Evolutionary conservation across 768 basidiomycete species (phyloP), one percentile per base, ranked within the genome.

Genomic region (Peribolospora kevripleyi): DNA sequence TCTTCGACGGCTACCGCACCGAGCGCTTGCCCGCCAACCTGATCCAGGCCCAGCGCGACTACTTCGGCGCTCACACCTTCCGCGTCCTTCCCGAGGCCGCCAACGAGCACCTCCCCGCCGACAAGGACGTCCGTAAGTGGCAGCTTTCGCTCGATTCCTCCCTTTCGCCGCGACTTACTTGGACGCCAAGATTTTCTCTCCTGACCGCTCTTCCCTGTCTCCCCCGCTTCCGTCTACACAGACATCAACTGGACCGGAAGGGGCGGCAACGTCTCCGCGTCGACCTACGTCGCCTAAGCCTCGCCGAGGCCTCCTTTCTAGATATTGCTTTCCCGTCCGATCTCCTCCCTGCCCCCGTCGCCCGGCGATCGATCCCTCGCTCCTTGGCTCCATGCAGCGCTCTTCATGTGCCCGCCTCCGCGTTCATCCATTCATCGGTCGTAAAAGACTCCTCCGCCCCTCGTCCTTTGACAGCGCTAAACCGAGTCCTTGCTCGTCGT

Each of bases 1-100:
- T 97, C 80, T 93, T 91, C 70, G 93, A 97, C 67, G 91, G 93
- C 38, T 98, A 97, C 76, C 76, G 91, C 68, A 90, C 87, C 65
- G 91, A 88, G 62, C 73, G 85, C 58, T 76, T 95, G 53, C 86
- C 91, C 46, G 90, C 91, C 51, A 91, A 87, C 73, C 73, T 98
- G 59, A 70, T 97, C 62, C 91, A 98, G 72, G 91, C 76, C 53
- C 90, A 93, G 80, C 86, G 91, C 68, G 91, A 98, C 67, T 98
- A 90, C 77, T 98, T 98, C 68, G 91, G 93, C 70, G 85, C 48
- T 11, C 91, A 95, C 74, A 95, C 91, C 54, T 97, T 93, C 85
- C 76, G 79, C 54, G 87, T 95, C 56, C 73, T 86, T 43, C 81
- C 87, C 54, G 87, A 90, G 54, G 82, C 83, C 71, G 88, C 87